These are phyloP conservation scores for Jacaranda copaia DNA, from an alignment of 257 asterid genomes.

Conservation along the genomic window DNA sequence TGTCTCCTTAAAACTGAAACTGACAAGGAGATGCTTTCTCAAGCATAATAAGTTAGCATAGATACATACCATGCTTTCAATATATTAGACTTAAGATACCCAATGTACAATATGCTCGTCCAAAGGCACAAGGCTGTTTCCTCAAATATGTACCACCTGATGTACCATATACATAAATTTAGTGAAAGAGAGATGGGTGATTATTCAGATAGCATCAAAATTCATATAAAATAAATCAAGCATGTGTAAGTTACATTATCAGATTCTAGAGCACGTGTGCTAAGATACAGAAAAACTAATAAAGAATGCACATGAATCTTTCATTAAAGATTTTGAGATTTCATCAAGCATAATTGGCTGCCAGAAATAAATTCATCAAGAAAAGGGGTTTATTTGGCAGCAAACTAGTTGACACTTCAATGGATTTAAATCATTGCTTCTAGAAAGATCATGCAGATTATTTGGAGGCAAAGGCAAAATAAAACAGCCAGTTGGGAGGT, in stretches of 20 bases:
- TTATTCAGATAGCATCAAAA: slow-evolving; percentile 27
- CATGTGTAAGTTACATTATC: slow-evolving; percentile 22
- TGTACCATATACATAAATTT: slow-evolving; percentile 26
- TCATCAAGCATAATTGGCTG: neutral
- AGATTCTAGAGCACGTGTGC: slow-evolving; percentile 18
- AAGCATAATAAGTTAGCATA: slow-evolving; percentile 10
- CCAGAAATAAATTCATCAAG: neutral
- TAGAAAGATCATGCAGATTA: too few species aligned
- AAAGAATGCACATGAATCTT: neutral
- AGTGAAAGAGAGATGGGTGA: slow-evolving; percentile 26
- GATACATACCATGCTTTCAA: slow-evolving; percentile 81
- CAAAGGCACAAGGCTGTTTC: slow-evolving; percentile 88
- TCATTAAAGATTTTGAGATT: neutral
- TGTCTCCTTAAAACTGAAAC: slow-evolving; percentile 16
- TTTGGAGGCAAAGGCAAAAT: neutral
- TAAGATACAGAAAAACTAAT: neutral
- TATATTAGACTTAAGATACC: slow-evolving; percentile 72
- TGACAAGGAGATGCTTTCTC: slow-evolving; percentile 21
- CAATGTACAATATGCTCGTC: slow-evolving; percentile 80
- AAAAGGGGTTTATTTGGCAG: neutral
- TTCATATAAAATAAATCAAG: slow-evolving; percentile 14
- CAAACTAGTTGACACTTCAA: neutral
- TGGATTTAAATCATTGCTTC: neutral
- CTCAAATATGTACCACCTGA: slow-evolving; percentile 95
- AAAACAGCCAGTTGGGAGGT: neutral